Conservation (phyloP, 2,329 filamentous ascomycete genomes). For the Pestalotiopsis sp. region DNA sequence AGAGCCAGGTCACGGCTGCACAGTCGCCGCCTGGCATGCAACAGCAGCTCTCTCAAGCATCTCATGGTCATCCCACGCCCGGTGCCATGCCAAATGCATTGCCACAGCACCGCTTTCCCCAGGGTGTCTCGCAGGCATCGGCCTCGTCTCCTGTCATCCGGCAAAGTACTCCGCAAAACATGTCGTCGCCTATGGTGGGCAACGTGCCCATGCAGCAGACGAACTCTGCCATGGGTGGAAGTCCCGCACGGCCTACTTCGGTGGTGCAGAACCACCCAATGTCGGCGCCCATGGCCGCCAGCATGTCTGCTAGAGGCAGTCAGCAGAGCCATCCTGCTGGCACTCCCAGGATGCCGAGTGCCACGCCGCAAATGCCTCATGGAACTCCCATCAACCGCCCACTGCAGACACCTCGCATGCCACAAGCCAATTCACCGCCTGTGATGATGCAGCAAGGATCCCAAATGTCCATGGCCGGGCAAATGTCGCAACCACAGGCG, state of each 20-base stretch:
- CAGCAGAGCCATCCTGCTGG: slow-evolving; percentile 67
- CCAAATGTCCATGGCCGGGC: slow-evolving; percentile 44
- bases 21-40: slow-evolving; percentile 32
- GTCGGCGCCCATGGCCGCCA: slow-evolving; percentile 61
- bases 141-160: slow-evolving; percentile 70
- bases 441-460: slow-evolving; percentile 59
- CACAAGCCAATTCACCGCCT: slow-evolving; percentile 64
- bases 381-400: slow-evolving; percentile 60
- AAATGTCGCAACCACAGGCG: slow-evolving; percentile 34
- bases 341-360: slow-evolving; percentile 64
- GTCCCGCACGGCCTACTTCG: slow-evolving; percentile 68
- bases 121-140: slow-evolving; percentile 63
- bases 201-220: slow-evolving; percentile 66
- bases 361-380: slow-evolving; percentile 64
- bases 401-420: slow-evolving; percentile 63
- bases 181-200: slow-evolving; percentile 68
- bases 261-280: slow-evolving; percentile 65
- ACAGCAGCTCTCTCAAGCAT: slow-evolving; percentile 39
- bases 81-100: slow-evolving; percentile 39
- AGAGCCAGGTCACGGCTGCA: slow-evolving; percentile 29
- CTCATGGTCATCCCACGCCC: slow-evolving; percentile 46
- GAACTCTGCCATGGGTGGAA: slow-evolving; percentile 69
- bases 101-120: slow-evolving; percentile 49
- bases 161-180: slow-evolving; percentile 66
- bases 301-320: slow-evolving; percentile 66